These are phyloP conservation scores for Vachellia pachyceras DNA, from an alignment of 306 rosid genomes.

Conservation along the genomic window DNA sequence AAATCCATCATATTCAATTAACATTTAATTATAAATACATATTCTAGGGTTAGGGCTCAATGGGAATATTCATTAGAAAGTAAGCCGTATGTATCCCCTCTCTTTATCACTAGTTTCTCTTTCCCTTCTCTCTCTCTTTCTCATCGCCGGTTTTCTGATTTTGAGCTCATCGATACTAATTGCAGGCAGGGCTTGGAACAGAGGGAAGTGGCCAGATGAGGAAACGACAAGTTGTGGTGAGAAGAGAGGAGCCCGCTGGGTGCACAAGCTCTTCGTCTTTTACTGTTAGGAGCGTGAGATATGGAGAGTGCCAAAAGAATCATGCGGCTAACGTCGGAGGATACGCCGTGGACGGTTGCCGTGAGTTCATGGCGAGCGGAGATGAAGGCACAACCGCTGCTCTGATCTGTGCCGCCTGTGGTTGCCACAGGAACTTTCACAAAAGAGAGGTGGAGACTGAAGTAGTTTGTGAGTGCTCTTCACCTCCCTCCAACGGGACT, in stretches of 20 bases:
- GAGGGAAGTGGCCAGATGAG: constrained; percentile 56
- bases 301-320: constrained; percentile 96
- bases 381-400: constrained; percentile 67
- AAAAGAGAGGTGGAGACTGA: constrained; percentile 65
- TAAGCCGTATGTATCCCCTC: constrained; percentile 14
- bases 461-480: constrained; percentile 49
- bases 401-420: constrained; percentile 90
- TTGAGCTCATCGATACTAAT: not conserved
- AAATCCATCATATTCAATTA: constrained; percentile 30
- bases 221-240: constrained; percentile 88
- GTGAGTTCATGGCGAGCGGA: constrained; percentile 91
- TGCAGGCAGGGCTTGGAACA: constrained; percentile 31
- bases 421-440: constrained; percentile 91
- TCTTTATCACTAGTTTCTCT: constrained; percentile 2
- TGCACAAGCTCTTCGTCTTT: constrained; percentile 1
- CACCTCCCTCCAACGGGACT: constrained; percentile 57
- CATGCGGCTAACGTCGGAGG: constrained; percentile 95
- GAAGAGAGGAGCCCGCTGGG: constrained; percentile 63
- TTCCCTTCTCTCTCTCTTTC: not conserved
- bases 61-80: constrained; percentile 41
- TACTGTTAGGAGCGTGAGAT: constrained; percentile 58
- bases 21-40: constrained; percentile 55
- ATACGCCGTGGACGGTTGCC: constrained; percentile 88
- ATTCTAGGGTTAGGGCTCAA: constrained; percentile 79
- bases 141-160: constrained; percentile 26